phyloP scores from a whole-genome alignment of 768 basidiomycete species.

The Suillus fuscotomentosus region DNA sequence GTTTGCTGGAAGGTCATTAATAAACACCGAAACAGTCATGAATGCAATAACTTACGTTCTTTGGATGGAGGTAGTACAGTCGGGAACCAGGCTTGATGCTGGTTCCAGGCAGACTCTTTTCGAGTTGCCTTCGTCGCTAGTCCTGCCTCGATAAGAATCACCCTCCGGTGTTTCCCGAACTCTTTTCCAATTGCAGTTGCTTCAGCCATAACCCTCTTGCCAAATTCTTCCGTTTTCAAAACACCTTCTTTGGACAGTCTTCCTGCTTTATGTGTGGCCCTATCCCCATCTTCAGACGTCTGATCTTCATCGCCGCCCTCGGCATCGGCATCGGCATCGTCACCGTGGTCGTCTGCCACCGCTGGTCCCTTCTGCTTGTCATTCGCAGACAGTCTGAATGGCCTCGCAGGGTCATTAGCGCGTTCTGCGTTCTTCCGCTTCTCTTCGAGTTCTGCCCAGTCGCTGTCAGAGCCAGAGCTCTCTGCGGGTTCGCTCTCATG shows the following conservation, averaged over 20 bases:
- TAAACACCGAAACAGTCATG: neutral
- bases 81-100: conserved; percentile 6
- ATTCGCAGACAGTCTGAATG: neutral
- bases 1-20: neutral
- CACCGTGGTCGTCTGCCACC: neutral
- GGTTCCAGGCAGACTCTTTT: conserved; percentile 2
- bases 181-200: neutral
- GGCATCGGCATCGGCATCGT: neutral
- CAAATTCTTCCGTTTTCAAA: neutral
- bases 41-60: neutral
- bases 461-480: neutral
- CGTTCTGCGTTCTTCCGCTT: neutral
- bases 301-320: neutral
- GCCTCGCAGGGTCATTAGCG: neutral
- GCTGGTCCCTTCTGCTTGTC: too few species aligned
- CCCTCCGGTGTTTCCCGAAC: neutral
- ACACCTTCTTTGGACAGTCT: neutral
- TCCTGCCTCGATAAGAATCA: conserved; percentile 1
- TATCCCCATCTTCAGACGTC: neutral
- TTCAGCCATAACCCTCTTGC: neutral
- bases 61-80: neutral
- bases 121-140: conserved; percentile 2
- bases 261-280: neutral
- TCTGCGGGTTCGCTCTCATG: neutral
- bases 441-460: neutral